Evolutionary conservation across 352 stramenopile species (phyloP).

Genomic region (Pythium utonaiense): DNA sequence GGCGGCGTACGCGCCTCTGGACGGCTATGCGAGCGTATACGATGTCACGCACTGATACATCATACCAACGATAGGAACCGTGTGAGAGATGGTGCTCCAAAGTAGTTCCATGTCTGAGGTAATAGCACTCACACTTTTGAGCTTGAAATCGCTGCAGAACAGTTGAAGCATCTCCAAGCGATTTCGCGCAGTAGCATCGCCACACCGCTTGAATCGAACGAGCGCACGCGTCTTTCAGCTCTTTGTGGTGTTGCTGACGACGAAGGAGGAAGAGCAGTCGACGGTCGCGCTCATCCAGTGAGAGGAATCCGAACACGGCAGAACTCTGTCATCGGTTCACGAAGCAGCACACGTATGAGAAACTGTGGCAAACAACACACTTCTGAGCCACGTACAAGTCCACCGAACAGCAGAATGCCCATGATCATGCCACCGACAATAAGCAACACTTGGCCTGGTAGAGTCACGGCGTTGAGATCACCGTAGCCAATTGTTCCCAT

Average conservation of each 20-base stretch:
- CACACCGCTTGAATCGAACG: conserved; percentile 63
- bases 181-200: conserved; percentile 24
- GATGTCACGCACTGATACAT: conserved; percentile 20
- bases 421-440: conserved; percentile 63
- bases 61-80: neutral
- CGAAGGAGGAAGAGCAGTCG: conserved; percentile 54
- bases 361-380: neutral
- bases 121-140: neutral
- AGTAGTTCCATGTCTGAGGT: neutral
- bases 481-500: conserved; percentile 80
- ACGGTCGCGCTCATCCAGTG: conserved; percentile 50
- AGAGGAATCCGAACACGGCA: conserved; percentile 56
- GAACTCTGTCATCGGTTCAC: conserved; percentile 37
- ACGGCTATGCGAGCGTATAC: conserved; percentile 36
- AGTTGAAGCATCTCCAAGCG: neutral
- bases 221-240: conserved; percentile 44
- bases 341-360: neutral
- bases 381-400: conserved; percentile 38
- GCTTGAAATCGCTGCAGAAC: neutral
- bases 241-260: conserved; percentile 37
- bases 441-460: conserved; percentile 51
- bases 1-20: conserved; percentile 50
- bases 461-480: conserved; percentile 52
- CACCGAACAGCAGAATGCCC: conserved; percentile 66
- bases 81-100: neutral